Conservation (phyloP, 2,329 filamentous ascomycete species). For the Diatrype stigma region DNA sequence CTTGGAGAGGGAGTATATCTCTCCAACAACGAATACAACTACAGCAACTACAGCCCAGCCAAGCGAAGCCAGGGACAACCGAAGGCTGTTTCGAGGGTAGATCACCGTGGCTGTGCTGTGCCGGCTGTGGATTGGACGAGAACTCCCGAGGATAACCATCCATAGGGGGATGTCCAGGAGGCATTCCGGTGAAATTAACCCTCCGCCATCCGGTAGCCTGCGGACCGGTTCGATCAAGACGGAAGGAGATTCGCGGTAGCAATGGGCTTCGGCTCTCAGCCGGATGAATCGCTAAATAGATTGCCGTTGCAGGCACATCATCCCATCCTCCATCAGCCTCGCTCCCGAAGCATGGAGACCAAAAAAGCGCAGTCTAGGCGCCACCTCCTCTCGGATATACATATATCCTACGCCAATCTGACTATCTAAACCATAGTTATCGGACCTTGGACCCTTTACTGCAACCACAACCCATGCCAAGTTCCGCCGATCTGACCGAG, state of each 20-base stretch:
- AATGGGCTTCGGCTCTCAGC: background rate
- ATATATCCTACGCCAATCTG: background rate
- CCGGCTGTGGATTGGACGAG: background rate
- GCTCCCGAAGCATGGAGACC: background rate
- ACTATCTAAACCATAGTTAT: too few relatives aligned
- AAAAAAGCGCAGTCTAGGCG: background rate
- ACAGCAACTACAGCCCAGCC: too few relatives aligned
- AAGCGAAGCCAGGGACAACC: background rate
- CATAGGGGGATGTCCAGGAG: too few relatives aligned
- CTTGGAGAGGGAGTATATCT: background rate
- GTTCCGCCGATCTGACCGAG: background rate
- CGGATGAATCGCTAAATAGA: background rate
- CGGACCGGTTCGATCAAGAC: background rate
- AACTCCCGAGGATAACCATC: background rate
- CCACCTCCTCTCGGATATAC: background rate
- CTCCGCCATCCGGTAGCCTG: background rate
- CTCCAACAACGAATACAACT: background rate
- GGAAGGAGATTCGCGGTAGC: background rate
- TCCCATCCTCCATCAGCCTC: background rate
- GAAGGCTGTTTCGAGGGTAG: background rate
- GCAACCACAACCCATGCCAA: background rate
- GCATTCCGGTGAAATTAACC: background rate
- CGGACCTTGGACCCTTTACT: background rate
- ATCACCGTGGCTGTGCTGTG: background rate
- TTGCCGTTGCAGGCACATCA: background rate